Base-by-base conservation (phyloP, 306 rosid genomes). In the Lupinus albus region DNA sequence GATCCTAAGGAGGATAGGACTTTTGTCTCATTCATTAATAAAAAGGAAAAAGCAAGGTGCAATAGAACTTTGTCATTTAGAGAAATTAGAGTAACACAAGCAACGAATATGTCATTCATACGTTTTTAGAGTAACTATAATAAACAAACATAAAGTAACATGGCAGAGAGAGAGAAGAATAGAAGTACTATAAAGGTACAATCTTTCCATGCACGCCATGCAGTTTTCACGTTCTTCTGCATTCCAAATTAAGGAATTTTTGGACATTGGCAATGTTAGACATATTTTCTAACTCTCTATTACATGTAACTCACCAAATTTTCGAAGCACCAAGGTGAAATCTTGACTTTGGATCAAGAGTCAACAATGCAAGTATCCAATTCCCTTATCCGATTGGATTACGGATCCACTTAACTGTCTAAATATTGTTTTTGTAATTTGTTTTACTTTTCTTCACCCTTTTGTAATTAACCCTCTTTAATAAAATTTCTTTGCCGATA, bases 21-120 rank as follows among this genome's bases (percentile, higher is more conserved):
- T 84, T 86, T 82, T 93, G 96, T 88, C 89, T 84, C 84, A 77
- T 82, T 85, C 30, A 65, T 17, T n/a, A 36, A 35, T 4, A 48
- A 9, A 67, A 61, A 78, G 6, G 74, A 81, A 63, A 63, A 77
- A 69, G 55, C 65, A 79, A 71, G 71, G 71, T 58, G 72, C 42
- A 78, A 25, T 35, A 71, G 45, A 65, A 75, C 83, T 74, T 81
- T 84, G 74, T 70, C 79, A 76, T 75, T 55, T 30, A 72, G 80
- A 81, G 82, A 79, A 80, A 81, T 71, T 66, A 58, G 76, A 80
- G 81, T 61, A 51, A 46, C 77, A 59, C 96, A 93, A 89, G 97
- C 85, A 93, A 93, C 80, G 97, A 93, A 93, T 93, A 86, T 88
- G 79, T 78, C 83, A 70, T 30, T 46, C 55, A 67, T 73, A 72